Percentiles rank a stretch among this genome's conserved stretches.
These are phyloP conservation scores for Aspergillus ustus DNA, from an alignment of 2,329 filamentous ascomycete species.

Conservation along the genomic window DNA sequence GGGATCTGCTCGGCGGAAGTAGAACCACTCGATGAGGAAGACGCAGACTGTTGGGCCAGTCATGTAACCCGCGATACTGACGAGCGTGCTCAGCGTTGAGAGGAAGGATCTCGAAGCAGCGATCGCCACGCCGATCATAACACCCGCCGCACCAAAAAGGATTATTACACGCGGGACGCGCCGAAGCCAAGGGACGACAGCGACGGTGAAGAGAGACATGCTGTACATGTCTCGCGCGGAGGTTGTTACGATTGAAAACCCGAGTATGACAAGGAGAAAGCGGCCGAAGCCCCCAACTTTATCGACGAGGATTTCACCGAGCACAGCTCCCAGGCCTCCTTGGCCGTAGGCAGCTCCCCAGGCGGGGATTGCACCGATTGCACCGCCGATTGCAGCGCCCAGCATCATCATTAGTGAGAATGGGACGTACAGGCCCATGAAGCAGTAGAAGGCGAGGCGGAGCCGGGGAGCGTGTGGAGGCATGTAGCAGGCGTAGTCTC, in stretches of 20 bases:
- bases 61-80: constrained; percentile 4
- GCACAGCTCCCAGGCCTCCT: neutral
- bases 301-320: neutral
- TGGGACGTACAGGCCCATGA: constrained; percentile 2
- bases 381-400: neutral
- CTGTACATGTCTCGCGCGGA: constrained; percentile 4
- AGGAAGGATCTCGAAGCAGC: constrained; percentile 1
- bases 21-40: constrained; percentile 1
- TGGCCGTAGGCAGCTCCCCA: neutral
- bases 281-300: neutral
- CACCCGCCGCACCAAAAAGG: neutral
- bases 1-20: constrained; percentile 1
- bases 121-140: constrained; percentile 4
- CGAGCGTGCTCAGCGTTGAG: neutral
- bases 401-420: constrained; percentile 3
- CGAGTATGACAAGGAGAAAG: neutral
- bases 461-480: neutral
- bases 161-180: neutral
- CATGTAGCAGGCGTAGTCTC: constrained; percentile 8
- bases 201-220: constrained; percentile 6
- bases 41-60: constrained; percentile 4
- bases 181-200: neutral
- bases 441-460: constrained; percentile 1
- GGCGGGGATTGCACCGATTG: neutral
- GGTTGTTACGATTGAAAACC: neutral